phyloP scores from a whole-genome alignment of 108 stramenopile genomes.

The Fragilariopsis cylindrus region DNA sequence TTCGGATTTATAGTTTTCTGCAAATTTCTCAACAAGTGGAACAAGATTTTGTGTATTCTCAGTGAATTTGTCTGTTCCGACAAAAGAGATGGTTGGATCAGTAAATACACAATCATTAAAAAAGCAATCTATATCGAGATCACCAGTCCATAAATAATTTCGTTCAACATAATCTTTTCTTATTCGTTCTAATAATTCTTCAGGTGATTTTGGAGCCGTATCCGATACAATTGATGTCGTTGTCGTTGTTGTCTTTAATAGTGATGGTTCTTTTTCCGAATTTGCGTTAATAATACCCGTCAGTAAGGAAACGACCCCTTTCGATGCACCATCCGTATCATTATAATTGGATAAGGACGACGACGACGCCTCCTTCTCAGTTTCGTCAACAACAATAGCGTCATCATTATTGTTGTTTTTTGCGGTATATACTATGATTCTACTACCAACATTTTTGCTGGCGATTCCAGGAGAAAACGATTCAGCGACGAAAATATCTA shows the following conservation, averaged over 20 bases:
- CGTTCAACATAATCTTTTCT: conserved; percentile 57
- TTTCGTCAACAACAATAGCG: no score
- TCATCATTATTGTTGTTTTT: no score
- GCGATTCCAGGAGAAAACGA: no score
- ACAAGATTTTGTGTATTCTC: conserved; percentile 68
- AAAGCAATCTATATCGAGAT: conserved; percentile 68
- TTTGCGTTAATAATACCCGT: conserved; percentile 43
- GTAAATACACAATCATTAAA: conserved; percentile 61
- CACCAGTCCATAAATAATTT: conserved; percentile 87
- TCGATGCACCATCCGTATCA: conserved; percentile 38
- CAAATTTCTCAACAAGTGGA: conserved; percentile 59
- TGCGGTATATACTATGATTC: no score
- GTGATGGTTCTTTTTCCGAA: neutral
- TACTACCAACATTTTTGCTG: no score
- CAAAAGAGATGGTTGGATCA: conserved; percentile 80
- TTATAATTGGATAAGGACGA: conserved; percentile 20
- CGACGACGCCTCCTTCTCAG: neutral
- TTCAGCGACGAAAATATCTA: no score
- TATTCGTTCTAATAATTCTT: conserved; percentile 62
- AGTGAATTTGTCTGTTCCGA: conserved; percentile 59
- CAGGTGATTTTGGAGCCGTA: conserved; percentile 11
- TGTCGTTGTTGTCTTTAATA: neutral
- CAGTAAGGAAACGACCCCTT: conserved; percentile 46
- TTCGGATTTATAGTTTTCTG: conserved; percentile 47
- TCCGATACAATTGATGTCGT: neutral